Evolutionary conservation across 1,284 basidiomycete genomes (phyloP), one percentile per base, ranked within the genome.

Genomic region (Leccinum solheimii): DNA sequence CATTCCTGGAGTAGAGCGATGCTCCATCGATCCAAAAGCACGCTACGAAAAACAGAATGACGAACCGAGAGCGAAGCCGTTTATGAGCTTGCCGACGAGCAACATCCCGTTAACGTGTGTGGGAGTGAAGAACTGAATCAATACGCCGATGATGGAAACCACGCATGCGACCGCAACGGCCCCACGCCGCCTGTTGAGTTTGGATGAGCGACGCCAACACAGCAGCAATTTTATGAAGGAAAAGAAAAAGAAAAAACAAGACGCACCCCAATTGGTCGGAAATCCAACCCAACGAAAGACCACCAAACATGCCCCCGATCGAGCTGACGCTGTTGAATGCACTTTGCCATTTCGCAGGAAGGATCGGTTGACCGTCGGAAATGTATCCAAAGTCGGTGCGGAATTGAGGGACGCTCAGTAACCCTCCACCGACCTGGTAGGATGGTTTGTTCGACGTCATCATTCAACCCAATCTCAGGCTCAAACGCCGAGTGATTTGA

Each of bases 281-380:
- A 13, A 75, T 60, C 64, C 64, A 71, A n/a, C 71, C 73, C 36
- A 72, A 53, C 8, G 62, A 66, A 23, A 71, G 65, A 19, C 70
- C 63, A 1, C 71, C 73, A 59, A 66, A 66, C 69, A 72, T 72
- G 10, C 67, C 68, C 6, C 70, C 69, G 26, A 72, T 68, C 0
- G 64, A 65, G 36, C 68, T 71, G 49, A 66, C 61, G 10, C 69
- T 66, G 30, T 71, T 72, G 56, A 72, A 72, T 1, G 72, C 70
- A 9, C 70, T 72, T 48, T 75, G 73, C 73, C 70, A 72, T 32
- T 63, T 68, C 0, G 70, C 71, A n/a, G 68, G 55, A n/a, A 72
- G 64, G 23, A 72, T 40, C 2, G 62, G 55, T 11, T 62, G 38
- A 1, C 60, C 59, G 2, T 53, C 27, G 10, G 13, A 48, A 2